Conservation (phyloP, 331 rosid genomes). For the Prunus yedoensis region DNA sequence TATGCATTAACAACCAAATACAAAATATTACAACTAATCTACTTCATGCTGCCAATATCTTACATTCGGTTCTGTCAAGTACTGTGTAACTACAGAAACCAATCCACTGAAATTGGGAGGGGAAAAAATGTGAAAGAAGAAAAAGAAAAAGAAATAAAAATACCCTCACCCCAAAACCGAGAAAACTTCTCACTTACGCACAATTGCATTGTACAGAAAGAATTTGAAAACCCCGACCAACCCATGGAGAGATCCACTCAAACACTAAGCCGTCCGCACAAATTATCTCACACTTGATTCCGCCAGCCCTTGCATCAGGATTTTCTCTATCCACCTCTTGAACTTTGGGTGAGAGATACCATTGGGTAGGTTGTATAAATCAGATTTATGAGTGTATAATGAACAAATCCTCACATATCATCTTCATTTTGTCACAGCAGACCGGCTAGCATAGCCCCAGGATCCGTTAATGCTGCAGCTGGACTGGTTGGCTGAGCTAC, state of each 20-base stretch:
- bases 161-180: slow-evolving; percentile 56
- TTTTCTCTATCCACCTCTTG: slow-evolving; percentile 37
- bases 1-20: slow-evolving; percentile 36
- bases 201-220: slow-evolving; percentile 74
- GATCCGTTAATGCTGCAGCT: slow-evolving; percentile 60
- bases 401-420: slow-evolving; percentile 42
- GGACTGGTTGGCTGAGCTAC: slow-evolving; percentile 50
- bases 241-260: slow-evolving; percentile 47
- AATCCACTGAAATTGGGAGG: slow-evolving; percentile 55
- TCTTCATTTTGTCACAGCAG: slow-evolving; percentile 57
- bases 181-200: slow-evolving; percentile 56
- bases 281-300: slow-evolving; percentile 54
- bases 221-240: slow-evolving; percentile 67
- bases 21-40: slow-evolving; percentile 59
- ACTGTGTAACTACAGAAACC: slow-evolving; percentile 54
- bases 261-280: slow-evolving; percentile 51
- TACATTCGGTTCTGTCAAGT: slow-evolving; percentile 49
- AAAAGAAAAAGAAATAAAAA: slow-evolving; percentile 12
- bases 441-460: slow-evolving; percentile 94
- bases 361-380: slow-evolving; percentile 55
- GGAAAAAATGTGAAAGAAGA: slow-evolving; percentile 34
- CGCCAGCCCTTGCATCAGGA: slow-evolving; percentile 80
- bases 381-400: slow-evolving; percentile 63
- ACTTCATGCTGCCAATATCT: slow-evolving; percentile 45
- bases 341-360: slow-evolving; percentile 34